These are phyloP conservation scores for Sclerotinia glacialis DNA, from an alignment of 2,329 filamentous ascomycete genomes.

Conservation along the genomic window DNA sequence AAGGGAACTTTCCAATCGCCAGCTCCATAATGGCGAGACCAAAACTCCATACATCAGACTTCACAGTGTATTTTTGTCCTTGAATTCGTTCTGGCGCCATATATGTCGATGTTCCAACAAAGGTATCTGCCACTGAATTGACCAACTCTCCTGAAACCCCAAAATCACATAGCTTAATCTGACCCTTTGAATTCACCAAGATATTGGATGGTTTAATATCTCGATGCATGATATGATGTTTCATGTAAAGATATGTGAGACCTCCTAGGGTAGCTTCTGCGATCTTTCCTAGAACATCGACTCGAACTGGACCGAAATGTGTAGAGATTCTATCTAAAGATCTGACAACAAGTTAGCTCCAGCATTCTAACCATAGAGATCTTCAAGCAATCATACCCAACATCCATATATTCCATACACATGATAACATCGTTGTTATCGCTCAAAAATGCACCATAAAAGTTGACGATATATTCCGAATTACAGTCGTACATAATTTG, in stretches of 20 bases:
- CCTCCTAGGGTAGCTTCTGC: conserved; percentile 92
- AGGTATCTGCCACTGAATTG: conserved; percentile 97
- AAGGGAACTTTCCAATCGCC: conserved; percentile 95
- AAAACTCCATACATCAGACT: conserved; percentile 97
- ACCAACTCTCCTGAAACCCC: conserved; percentile 97
- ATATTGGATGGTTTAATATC: conserved; percentile 99
- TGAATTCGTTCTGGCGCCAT: conserved; percentile 99
- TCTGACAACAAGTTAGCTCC: conserved; percentile 49
- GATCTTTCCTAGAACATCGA: conserved; percentile 96
- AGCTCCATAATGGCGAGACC: conserved; percentile 94
- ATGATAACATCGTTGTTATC: conserved; percentile 97
- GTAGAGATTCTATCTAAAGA: conserved; percentile 91
- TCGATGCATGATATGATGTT: conserved; percentile 97
- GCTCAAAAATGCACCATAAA: conserved; percentile 96
- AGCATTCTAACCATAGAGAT: background rate
- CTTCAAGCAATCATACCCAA: conserved; percentile 68
- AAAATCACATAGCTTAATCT: conserved; percentile 98
- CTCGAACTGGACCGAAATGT: conserved; percentile 89
- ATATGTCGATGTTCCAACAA: conserved; percentile 97
- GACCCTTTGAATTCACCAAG: conserved; percentile 86
- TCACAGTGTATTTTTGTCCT: conserved; percentile 94
- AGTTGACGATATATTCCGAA: conserved; percentile 94
- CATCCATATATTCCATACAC: conserved; percentile 99
- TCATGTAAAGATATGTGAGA: conserved; percentile 89
- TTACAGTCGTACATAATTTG: conserved; percentile 99